These are phyloP conservation scores for Truncatella angustata DNA, from an alignment of 2,329 filamentous ascomycete species.

Conservation along the genomic window DNA sequence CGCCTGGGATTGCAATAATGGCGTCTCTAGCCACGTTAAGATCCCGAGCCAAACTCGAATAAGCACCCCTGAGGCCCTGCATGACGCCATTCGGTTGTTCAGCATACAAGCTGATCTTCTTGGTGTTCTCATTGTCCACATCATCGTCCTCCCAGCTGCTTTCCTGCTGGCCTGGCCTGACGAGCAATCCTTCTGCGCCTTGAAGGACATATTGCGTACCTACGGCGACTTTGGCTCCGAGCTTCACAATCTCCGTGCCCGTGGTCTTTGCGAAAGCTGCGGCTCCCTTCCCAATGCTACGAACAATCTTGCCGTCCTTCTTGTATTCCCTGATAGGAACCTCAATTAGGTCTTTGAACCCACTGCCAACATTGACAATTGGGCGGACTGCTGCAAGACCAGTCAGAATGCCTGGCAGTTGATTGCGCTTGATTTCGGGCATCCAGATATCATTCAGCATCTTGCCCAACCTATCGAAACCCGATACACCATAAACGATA, in stretches of 20 bases:
- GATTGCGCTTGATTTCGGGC: constrained; percentile 85
- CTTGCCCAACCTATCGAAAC: constrained; percentile 86
- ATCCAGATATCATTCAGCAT: constrained; percentile 96
- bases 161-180: constrained; percentile 37
- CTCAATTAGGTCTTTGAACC: constrained; percentile 81
- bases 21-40: constrained; percentile 85
- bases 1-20: constrained; percentile 89
- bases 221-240: constrained; percentile 91
- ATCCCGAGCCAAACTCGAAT: constrained; percentile 79
- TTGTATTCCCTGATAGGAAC: constrained; percentile 90
- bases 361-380: constrained; percentile 85
- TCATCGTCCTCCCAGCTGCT: constrained; percentile 58
- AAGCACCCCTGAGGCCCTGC: constrained; percentile 81
- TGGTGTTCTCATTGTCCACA: constrained; percentile 66
- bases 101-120: constrained; percentile 86
- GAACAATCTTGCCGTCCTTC: constrained; percentile 89
- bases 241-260: constrained; percentile 87
- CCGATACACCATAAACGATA: constrained; percentile 88
- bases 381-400: constrained; percentile 88
- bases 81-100: constrained; percentile 89
- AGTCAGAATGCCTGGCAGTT: constrained; percentile 84
- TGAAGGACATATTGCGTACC: constrained; percentile 93
- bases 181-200: constrained; percentile 79
- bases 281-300: constrained; percentile 89
- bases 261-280: constrained; percentile 89